Percentiles rank a stretch among this genome's conserved stretches.
Evolutionary conservation across 352 stramenopile species (phyloP).

Genomic region (Phytopythium montanum): DNA sequence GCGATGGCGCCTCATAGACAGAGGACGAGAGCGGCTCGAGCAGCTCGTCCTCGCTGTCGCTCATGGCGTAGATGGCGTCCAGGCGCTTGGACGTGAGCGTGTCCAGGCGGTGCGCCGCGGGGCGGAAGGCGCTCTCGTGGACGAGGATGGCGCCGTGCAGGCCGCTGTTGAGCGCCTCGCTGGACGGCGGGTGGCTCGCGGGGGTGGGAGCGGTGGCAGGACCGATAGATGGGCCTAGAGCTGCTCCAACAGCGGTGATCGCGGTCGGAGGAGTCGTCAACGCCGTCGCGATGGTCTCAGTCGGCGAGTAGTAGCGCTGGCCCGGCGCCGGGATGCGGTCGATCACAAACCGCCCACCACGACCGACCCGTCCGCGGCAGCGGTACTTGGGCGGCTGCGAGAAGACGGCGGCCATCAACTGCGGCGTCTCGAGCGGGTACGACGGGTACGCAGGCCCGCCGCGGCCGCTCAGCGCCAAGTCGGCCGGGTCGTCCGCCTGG

Average conservation of each 20-base stretch:
- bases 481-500: slow-evolving; percentile 31
- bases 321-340: slow-evolving; percentile 63
- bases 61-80: slow-evolving; percentile 84
- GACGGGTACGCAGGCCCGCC: slow-evolving; percentile 45
- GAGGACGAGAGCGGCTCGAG: slow-evolving; percentile 56
- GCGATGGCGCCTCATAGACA: slow-evolving; percentile 41
- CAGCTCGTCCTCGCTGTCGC: slow-evolving; percentile 79
- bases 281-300: slow-evolving; percentile 44
- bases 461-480: slow-evolving; percentile 9
- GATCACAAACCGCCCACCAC: slow-evolving; percentile 67
- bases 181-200: background rate
- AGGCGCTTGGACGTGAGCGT: slow-evolving; percentile 50
- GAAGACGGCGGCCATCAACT: slow-evolving; percentile 67
- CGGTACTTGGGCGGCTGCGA: slow-evolving; percentile 67
- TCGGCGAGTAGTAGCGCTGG: slow-evolving; percentile 46
- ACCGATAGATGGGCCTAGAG: background rate
- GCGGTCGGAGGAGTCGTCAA: slow-evolving; percentile 8
- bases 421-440: slow-evolving; percentile 57
- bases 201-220: background rate
- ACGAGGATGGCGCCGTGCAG: slow-evolving; percentile 58
- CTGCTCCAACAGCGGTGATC: background rate
- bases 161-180: slow-evolving; percentile 40
- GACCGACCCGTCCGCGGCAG: slow-evolving; percentile 65
- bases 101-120: slow-evolving; percentile 43
- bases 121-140: slow-evolving; percentile 57